phyloP scores from a whole-genome alignment of 2,329 filamentous ascomycete species.

The Piedraia hortae region DNA sequence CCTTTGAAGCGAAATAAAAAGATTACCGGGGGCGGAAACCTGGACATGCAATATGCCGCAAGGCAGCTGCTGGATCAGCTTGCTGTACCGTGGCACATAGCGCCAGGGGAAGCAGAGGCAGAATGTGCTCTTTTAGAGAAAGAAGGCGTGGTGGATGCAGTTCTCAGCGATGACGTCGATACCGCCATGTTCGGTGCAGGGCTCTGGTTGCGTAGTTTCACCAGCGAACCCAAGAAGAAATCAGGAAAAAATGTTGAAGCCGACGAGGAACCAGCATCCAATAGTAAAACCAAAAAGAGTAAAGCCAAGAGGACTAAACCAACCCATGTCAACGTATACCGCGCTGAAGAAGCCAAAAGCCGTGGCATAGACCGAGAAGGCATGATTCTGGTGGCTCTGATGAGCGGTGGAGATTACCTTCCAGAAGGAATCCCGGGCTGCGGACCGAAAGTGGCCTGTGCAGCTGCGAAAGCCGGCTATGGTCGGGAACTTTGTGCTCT shows the following conservation, averaged over 20 bases:
- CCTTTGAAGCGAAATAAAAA: constrained; percentile 68
- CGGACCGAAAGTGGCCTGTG: constrained; percentile 65
- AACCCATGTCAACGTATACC: constrained; percentile 68
- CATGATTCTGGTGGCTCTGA: constrained; percentile 79
- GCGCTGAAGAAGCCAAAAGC: constrained; percentile 27
- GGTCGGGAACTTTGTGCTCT: constrained; percentile 46
- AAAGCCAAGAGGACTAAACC: too few relatives aligned
- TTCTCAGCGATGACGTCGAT: constrained; percentile 88
- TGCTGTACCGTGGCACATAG: constrained; percentile 58
- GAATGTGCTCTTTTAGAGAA: constrained; percentile 74
- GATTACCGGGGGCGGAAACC: constrained; percentile 29
- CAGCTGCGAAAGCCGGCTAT: constrained; percentile 72
- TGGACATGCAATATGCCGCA: constrained; percentile 43
- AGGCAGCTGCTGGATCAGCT: constrained; percentile 68
- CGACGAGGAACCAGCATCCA: too few relatives aligned
- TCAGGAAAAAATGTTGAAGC: neutral
- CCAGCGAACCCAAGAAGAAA: too few relatives aligned
- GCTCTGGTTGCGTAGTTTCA: constrained; percentile 56
- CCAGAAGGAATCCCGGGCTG: constrained; percentile 70
- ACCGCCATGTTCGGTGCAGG: constrained; percentile 90
- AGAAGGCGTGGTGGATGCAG: constrained; percentile 65
- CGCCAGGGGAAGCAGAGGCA: constrained; percentile 84
- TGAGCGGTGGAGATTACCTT: constrained; percentile 87
- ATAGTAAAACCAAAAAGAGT: constrained; percentile 24
- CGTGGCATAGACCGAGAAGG: constrained; percentile 50